Evolutionary conservation across 2,329 filamentous ascomycete species (phyloP).

Genomic region (Sporothrix globosa): DNA sequence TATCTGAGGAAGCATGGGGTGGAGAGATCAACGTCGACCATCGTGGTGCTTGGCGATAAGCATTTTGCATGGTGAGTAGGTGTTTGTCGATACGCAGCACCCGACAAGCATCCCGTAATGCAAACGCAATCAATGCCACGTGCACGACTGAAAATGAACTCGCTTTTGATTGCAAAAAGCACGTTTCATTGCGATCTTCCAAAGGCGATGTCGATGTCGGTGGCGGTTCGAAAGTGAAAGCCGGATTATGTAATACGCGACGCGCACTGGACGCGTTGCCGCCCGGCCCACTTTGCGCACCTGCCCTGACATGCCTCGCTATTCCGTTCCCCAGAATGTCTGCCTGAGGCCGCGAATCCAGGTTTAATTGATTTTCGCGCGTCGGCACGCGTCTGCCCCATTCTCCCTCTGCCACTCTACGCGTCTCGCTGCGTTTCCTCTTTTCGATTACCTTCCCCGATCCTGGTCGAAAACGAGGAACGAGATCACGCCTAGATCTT

Average conservation of each 20-base stretch:
- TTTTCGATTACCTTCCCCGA: background rate
- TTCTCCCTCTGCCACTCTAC: background rate
- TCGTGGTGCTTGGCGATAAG: too few relatives aligned
- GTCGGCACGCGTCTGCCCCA: slow-evolving; percentile 22
- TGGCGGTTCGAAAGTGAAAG: background rate
- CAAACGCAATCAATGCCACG: too few relatives aligned
- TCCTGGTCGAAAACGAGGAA: slow-evolving; percentile 13
- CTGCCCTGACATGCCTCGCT: too few relatives aligned
- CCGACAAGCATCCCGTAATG: too few relatives aligned
- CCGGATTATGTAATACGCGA: slow-evolving; percentile 14
- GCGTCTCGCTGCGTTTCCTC: background rate
- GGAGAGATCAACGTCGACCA: too few relatives aligned
- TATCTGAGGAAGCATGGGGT: too few relatives aligned
- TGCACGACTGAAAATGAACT: too few relatives aligned
- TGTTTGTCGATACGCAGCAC: too few relatives aligned
- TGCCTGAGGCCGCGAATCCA: slow-evolving; percentile 21
- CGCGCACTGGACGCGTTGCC: slow-evolving; percentile 11
- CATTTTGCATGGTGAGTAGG: too few relatives aligned
- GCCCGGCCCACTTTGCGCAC: background rate
- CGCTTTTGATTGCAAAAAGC: too few relatives aligned
- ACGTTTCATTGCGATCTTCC: background rate
- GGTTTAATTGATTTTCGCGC: slow-evolving; percentile 32
- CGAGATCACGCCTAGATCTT: background rate
- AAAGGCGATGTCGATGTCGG: background rate
- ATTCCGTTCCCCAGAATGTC: background rate